Conservation (phyloP, 345 rosid species). For the Acer yangbiense region DNA sequence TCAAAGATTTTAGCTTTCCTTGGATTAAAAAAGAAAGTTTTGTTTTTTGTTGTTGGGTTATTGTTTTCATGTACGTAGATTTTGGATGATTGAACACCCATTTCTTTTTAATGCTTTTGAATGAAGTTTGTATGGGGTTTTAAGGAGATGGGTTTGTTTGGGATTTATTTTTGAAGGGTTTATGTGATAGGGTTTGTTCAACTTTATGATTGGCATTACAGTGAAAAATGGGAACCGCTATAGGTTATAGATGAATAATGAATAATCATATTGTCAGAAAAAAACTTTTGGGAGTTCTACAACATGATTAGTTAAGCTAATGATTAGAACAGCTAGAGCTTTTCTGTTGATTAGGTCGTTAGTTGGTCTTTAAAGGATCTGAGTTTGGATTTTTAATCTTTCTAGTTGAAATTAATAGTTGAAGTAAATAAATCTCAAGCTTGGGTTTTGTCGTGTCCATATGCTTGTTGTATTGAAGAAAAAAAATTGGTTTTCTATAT, state of each 20-base stretch:
- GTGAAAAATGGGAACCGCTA: neutral
- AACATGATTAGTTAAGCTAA: neutral
- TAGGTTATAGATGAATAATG: neutral
- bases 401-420: no score
- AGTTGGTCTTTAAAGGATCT: neutral
- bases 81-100: neutral
- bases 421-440: no score
- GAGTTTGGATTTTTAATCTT: neutral
- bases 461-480: neutral
- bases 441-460: no score
- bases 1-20: neutral
- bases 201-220: neutral
- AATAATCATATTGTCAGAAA: neutral
- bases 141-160: neutral
- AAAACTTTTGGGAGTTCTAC: neutral
- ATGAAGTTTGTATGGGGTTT: no score
- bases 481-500: no score
- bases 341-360: neutral
- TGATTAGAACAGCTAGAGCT: neutral
- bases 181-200: neutral
- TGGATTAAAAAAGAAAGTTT: neutral
- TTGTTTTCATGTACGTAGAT: neutral
- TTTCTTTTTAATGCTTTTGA: no score
- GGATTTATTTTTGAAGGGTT: neutral
- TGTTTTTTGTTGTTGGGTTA: neutral